A percentile compares a stretch with the other conserved stretches of the same genome.
Conservation (phyloP, 352 stramenopile genomes). For the Phytophthora chlamydospora region DNA sequence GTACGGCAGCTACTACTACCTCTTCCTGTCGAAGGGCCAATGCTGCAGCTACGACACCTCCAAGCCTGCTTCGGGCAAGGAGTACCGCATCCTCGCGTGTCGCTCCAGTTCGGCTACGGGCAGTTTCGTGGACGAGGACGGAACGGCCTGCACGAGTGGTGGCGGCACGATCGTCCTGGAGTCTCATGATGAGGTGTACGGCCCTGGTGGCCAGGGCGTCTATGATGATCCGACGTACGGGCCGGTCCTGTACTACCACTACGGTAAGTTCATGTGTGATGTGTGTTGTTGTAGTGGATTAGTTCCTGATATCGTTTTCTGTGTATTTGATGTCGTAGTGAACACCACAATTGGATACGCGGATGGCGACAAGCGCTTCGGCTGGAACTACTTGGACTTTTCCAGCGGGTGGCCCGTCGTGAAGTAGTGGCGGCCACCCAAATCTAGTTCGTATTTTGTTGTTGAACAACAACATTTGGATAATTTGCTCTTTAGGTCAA, state of each 20-base stretch:
- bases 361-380: constrained; percentile 47
- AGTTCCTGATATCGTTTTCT: not conserved
- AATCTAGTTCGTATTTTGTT: too few relatives aligned
- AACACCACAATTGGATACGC: constrained; percentile 46
- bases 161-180: constrained; percentile 50
- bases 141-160: constrained; percentile 32
- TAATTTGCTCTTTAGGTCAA: not conserved
- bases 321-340: constrained; percentile 25
- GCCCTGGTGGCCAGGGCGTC: constrained; percentile 47
- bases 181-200: constrained; percentile 47
- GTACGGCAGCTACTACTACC: constrained; percentile 45
- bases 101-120: constrained; percentile 34
- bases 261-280: constrained; percentile 27
- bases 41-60: constrained; percentile 42
- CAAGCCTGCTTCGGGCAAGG: constrained; percentile 36
- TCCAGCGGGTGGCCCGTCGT: constrained; percentile 46
- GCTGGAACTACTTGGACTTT: constrained; percentile 55
- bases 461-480: too few relatives aligned
- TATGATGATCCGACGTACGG: constrained; percentile 50
- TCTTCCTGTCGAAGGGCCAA: constrained; percentile 49
- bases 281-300: not conserved
- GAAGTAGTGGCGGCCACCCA: too few relatives aligned
- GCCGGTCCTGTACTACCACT: constrained; percentile 59
- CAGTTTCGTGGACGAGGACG: constrained; percentile 44
- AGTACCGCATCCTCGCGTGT: constrained; percentile 55